phyloP scores from a whole-genome alignment of 164 flowering plant species.

The Litsea cubeba region DNA sequence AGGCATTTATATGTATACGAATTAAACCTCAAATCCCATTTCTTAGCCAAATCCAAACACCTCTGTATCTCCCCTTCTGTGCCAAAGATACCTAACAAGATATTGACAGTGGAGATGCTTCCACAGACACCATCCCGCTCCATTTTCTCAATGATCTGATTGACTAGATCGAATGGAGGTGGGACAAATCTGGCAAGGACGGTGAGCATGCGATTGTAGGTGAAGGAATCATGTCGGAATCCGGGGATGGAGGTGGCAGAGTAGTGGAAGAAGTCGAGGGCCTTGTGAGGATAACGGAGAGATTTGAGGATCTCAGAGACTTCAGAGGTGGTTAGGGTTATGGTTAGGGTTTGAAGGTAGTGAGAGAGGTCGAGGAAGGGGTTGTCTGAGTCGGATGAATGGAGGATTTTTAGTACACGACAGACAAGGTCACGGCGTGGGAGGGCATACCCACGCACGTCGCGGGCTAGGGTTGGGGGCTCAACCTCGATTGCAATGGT shows the following conservation, averaged over 20 bases:
- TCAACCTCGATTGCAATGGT: constrained; percentile 45
- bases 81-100: constrained; percentile 53
- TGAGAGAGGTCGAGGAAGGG: constrained; percentile 47
- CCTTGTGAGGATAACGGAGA: constrained; percentile 46
- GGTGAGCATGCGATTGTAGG: constrained; percentile 65
- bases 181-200: constrained; percentile 44
- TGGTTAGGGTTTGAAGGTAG: constrained; percentile 47
- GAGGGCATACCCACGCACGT: constrained; percentile 64
- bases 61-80: constrained; percentile 30
- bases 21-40: constrained; percentile 70
- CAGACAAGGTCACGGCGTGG: constrained; percentile 88
- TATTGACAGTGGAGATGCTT: constrained; percentile 74
- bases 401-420: constrained; percentile 53
- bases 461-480: constrained; percentile 34
- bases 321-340: constrained; percentile 61
- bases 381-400: constrained; percentile 25
- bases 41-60: constrained; percentile 53
- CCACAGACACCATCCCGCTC: constrained; percentile 40
- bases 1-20: constrained; percentile 77
- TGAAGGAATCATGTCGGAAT: constrained; percentile 67
- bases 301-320: constrained; percentile 71
- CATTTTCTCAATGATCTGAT: constrained; percentile 51
- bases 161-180: constrained; percentile 28
- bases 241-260: constrained; percentile 48
- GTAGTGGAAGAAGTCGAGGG: constrained; percentile 62